Percentiles rank a stretch among this genome's conserved stretches.
Conservation (phyloP, 2,329 filamentous ascomycete genomes). For the Fusarium luffae region DNA sequence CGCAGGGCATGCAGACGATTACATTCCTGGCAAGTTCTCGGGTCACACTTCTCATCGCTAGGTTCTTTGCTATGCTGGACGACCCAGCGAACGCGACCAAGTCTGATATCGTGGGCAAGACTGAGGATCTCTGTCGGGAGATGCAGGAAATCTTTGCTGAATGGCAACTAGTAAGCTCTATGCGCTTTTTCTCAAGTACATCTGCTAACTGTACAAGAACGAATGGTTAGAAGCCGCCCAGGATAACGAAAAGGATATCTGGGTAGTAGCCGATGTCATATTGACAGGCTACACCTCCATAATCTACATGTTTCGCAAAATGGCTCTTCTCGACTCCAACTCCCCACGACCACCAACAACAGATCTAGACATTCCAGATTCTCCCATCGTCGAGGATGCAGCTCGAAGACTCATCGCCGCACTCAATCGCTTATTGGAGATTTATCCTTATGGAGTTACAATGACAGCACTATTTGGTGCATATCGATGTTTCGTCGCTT, state of each 20-base stretch:
- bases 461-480: conserved; percentile 44
- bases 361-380: conserved; percentile 46
- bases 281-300: conserved; percentile 48
- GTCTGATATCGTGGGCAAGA: conserved; percentile 41
- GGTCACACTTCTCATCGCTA: conserved; percentile 45
- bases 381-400: conserved; percentile 45
- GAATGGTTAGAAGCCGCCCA: conserved; percentile 40
- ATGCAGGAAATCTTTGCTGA: conserved; percentile 44
- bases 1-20: conserved; percentile 41
- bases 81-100: conserved; percentile 34
- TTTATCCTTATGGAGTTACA: conserved; percentile 41
- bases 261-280: conserved; percentile 46
- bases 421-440: conserved; percentile 33
- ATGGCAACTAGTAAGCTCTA: conserved; percentile 44
- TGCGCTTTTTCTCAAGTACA: rapidly evolving
- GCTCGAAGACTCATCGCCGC: conserved; percentile 39
- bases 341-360: conserved; percentile 43
- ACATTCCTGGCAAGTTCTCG: conserved; percentile 46
- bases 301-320: conserved; percentile 51
- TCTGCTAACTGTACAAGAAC: conserved; percentile 24
- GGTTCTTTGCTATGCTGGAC: conserved; percentile 47
- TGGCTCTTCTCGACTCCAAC: conserved; percentile 42
- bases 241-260: conserved; percentile 40
- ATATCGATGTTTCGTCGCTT: conserved; percentile 46
- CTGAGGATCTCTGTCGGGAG: conserved; percentile 45